Base-by-base conservation (phyloP, 2,329 filamentous ascomycete genomes). In the Alternaria sp. region DNA sequence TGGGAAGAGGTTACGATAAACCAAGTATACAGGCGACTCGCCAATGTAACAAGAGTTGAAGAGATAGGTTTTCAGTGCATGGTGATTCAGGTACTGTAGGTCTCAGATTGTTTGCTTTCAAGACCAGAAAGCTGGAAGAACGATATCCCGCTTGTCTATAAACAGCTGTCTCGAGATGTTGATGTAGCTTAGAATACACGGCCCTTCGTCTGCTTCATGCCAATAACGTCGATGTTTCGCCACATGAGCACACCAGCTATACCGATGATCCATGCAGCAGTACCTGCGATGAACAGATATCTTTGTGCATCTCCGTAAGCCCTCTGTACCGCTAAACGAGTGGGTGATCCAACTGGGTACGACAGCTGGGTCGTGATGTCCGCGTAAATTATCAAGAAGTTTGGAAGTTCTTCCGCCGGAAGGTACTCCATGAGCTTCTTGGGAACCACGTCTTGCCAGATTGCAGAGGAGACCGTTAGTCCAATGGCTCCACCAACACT, bases 391-490 rank as follows among this genome's bases (percentile, higher is more conserved):
- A 53, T 64, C 30, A 61, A 44, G 37, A 65, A 46, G 21, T 78
- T 82, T 46, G 71, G 71, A 71, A 82, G 78, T 21, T 67, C 71
- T 2, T 78, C 75, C 3, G 80, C 58, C 18, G 88, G 87, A 0
- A 90, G 79, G 10, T 66, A 63, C n/a, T 53, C 54, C 11, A 59
- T 67, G 14, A 90, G 80, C 9, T 83, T 83, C 15, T 81, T 75
- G 6, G 84, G 84, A 65, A 91, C 86, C 1, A 85, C 83, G 60
- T 84, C 82, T 0, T 85, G 87, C 88, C 89, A 92, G 63, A 92
- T 86, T 5, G 88, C 88, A 0, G 84, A 84, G 1, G 89, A 85
- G 46, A 91, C 83, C 4, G 88, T 84, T 33, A 58, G 66, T n/a
- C 78, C 78, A 47, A 80, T 75, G 12, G 73, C 76, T 28, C 71